A percentile compares a stretch with the other conserved stretches of the same genome.
These are phyloP conservation scores for Phytopythium cucurbitacearum DNA, from an alignment of 352 stramenopile genomes.

Conservation along the genomic window DNA sequence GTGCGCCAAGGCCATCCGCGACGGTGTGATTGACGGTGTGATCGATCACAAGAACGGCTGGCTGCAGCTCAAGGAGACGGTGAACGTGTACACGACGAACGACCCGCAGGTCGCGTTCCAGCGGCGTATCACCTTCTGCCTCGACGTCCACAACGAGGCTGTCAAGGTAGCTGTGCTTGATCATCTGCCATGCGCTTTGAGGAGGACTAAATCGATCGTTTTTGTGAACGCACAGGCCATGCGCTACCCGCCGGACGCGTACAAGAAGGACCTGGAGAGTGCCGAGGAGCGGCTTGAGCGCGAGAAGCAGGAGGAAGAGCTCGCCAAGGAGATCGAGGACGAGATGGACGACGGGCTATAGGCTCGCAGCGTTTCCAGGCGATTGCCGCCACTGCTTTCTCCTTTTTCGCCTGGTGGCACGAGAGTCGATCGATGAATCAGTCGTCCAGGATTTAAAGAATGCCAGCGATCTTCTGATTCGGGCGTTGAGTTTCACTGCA, in stretches of 20 bases:
- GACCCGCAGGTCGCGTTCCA: conserved; percentile 95
- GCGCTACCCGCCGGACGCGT: conserved; percentile 96
- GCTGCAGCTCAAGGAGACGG: conserved; percentile 88
- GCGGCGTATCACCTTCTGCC: conserved; percentile 96
- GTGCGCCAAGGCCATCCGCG: conserved; percentile 96
- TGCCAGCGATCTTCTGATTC: not conserved
- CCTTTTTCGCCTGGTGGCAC: not conserved
- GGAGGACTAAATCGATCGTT: not conserved
- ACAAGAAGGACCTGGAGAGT: conserved; percentile 96
- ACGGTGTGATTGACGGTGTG: conserved; percentile 97
- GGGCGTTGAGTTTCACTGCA: not conserved
- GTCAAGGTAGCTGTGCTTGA: conserved; percentile 65
- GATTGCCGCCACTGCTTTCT: not conserved
- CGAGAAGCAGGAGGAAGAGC: conserved; percentile 92
- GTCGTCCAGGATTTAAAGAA: not conserved
- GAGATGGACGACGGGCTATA: conserved; percentile 93
- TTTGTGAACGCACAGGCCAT: conserved; percentile 58
- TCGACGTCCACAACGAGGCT: conserved; percentile 98
- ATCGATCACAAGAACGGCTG: conserved; percentile 96
- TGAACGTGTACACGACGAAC: conserved; percentile 90
- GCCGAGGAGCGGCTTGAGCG: conserved; percentile 89
- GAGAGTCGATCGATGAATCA: not conserved
- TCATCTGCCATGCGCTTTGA: not conserved
- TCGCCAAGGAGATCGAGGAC: conserved; percentile 97
- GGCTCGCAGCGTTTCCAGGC: not conserved